Base-by-base conservation (phyloP, 768 basidiomycete genomes). In the Sarcodon aspratus region DNA sequence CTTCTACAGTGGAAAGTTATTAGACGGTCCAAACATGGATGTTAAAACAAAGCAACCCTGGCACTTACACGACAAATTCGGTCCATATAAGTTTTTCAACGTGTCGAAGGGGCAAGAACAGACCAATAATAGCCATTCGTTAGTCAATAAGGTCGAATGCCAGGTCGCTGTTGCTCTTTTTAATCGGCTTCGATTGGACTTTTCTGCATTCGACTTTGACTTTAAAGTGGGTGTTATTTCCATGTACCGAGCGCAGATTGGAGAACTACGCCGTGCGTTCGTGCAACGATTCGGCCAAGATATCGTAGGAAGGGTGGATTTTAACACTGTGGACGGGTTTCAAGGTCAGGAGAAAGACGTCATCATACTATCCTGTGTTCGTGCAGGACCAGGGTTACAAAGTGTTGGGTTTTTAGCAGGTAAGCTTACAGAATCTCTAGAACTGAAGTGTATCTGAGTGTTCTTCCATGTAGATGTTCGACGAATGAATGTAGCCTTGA, bases 271-370 rank as follows among this genome's bases (percentile, higher is more conserved):
- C 32, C 71, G 75, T 11, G 67, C 73, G 6, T 98, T 99, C 57
- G 68, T 72, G 42, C 65, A 71, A 48, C 73, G 75, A 11, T 96
- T 89, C 62, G 92, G 93, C 2, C 60, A 69, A 33, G 73, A 79
- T 18, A 78, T 96, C 17, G 57, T 83, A 1, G 72, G 73, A 33
- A 78, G 74, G 38, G 78, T 99, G 36, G 85, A 94, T 58, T 97
- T 99, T 69, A 87, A 96, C 61, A 98, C 96, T 0, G 95, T 99
- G 36, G 95, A 99, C 65, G 96, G 95, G 9, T 98, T 98, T 60
- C 96, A 99, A 64, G 96, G 96, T 44, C 96, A 99, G 68, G 96
- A 99, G 64, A 99, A 99, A 63, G 91, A 95, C 56, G 79, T 99
- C 47, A 95, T 99, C 66, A 97, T 99, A 55, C 73, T 99, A 15